Conservation (phyloP, 768 basidiomycete species). For the Leucosporidium creatinivorum region DNA sequence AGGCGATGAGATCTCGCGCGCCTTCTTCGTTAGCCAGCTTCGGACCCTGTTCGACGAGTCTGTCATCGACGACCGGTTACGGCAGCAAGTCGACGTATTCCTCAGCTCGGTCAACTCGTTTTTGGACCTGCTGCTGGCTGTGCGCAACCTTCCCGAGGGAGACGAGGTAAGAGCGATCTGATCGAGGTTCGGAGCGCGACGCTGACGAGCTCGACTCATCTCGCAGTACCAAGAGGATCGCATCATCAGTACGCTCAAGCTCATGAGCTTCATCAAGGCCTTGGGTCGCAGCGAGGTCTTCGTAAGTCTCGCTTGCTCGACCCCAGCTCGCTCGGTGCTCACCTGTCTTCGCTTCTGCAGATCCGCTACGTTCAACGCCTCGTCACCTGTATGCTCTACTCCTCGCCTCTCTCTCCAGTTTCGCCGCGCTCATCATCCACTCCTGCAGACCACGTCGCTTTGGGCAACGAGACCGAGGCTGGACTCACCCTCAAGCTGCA, state of each 20-base stretch:
- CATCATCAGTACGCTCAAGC: slow-evolving; percentile 71
- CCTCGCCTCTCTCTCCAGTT: neutral
- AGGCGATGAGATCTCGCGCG: slow-evolving; percentile 51
- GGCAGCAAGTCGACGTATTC: slow-evolving; percentile 69
- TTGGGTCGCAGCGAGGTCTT: too few relatives aligned
- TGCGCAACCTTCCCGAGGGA: slow-evolving; percentile 81
- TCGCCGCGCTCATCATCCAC: slow-evolving; percentile 24
- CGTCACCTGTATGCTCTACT: slow-evolving; percentile 58
- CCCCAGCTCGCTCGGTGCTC: too few relatives aligned
- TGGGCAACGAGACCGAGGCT: slow-evolving; percentile 86
- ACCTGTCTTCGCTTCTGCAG: neutral
- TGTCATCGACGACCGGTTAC: slow-evolving; percentile 68
- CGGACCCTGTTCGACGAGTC: slow-evolving; percentile 80
- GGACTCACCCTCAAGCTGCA: slow-evolving; percentile 88
- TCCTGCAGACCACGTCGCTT: slow-evolving; percentile 46
- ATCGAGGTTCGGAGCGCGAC: neutral
- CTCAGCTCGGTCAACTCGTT: slow-evolving; percentile 85
- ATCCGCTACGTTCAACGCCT: slow-evolving; percentile 94
- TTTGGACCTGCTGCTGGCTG: slow-evolving; percentile 77
- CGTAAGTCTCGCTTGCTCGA: slow-evolving; percentile 37
- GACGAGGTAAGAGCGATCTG: slow-evolving; percentile 52
- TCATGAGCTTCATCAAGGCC: slow-evolving; percentile 40
- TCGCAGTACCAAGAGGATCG: slow-evolving; percentile 73
- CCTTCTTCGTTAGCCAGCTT: slow-evolving; percentile 86
- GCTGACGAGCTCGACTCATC: neutral